phyloP scores from a whole-genome alignment of 2,329 filamentous ascomycete species.

The Thielaviopsis euricoi region DNA sequence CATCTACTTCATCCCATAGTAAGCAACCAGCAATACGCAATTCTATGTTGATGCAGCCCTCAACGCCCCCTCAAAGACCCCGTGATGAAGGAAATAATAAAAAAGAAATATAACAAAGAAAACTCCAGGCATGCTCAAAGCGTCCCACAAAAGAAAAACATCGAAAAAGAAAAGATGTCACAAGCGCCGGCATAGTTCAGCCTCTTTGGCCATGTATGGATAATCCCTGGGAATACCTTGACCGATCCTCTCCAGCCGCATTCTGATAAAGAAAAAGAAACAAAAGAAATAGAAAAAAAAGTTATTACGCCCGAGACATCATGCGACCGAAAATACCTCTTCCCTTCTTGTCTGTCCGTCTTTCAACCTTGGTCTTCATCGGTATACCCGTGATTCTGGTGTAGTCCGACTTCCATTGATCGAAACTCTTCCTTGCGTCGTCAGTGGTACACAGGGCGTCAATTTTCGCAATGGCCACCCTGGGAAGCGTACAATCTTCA shows the following conservation, averaged over 20 bases:
- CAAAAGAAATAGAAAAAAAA: background rate
- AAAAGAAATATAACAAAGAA: background rate
- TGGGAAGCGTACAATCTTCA: slow-evolving; percentile 4
- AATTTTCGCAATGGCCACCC: slow-evolving; percentile 8
- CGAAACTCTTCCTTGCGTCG: slow-evolving; percentile 7
- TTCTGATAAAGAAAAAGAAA: background rate
- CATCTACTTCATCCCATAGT: background rate
- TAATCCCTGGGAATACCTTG: background rate
- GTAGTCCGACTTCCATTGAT: slow-evolving; percentile 5
- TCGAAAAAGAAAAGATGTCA: background rate
- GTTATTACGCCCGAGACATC: slow-evolving; percentile 3
- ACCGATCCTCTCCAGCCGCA: background rate
- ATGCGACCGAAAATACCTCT: slow-evolving; percentile 8
- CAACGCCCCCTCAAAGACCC: too few species aligned
- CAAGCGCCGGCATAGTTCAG: background rate
- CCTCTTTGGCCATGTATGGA: background rate
- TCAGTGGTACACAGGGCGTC: slow-evolving; percentile 10
- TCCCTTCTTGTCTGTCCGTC: background rate
- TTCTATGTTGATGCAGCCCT: background rate
- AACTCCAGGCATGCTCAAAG: background rate
- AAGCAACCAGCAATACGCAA: background rate
- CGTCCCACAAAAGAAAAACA: background rate
- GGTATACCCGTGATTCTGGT: slow-evolving; percentile 7
- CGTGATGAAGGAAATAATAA: background rate
- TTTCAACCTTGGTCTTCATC: slow-evolving; percentile 6